These are phyloP conservation scores for Cordyceps fumosorosea DNA, from an alignment of 2,329 filamentous ascomycete genomes.

Conservation along the genomic window DNA sequence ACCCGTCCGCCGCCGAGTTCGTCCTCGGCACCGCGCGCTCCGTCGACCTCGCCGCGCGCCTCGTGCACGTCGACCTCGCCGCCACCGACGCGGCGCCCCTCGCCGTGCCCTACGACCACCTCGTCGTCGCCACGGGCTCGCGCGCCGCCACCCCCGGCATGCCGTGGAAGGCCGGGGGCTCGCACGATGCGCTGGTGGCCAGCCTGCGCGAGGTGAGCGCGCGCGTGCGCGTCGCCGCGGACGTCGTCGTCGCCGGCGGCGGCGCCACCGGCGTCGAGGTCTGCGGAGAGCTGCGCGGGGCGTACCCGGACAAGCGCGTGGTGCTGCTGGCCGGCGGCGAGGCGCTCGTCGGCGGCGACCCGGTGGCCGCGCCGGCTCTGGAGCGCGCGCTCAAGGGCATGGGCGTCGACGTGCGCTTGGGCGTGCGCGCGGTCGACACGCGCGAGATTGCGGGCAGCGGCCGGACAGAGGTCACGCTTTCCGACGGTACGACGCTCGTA, in stretches of 20 bases:
- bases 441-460: constrained; percentile 33
- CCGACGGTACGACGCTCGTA: constrained; percentile 37
- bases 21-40: constrained; percentile 42
- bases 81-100: constrained; percentile 21
- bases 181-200: constrained; percentile 37
- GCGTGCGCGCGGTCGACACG: constrained; percentile 33
- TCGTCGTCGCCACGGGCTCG: constrained; percentile 52
- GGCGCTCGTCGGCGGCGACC: constrained; percentile 39
- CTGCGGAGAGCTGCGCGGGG: constrained; percentile 47
- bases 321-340: constrained; percentile 38
- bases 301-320: constrained; percentile 44
- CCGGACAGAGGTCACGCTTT: constrained; percentile 42
- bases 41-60: constrained; percentile 33
- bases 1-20: constrained; percentile 40
- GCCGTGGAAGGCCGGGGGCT: constrained; percentile 47
- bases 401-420: constrained; percentile 40
- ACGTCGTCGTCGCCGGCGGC: constrained; percentile 50
- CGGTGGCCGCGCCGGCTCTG: constrained; percentile 31
- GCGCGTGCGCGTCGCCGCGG: constrained; percentile 37
- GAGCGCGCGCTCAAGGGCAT: constrained; percentile 46
- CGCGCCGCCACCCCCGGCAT: constrained; percentile 32
- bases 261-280: constrained; percentile 51
- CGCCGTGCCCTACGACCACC: constrained; percentile 44
- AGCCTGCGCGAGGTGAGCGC: constrained; percentile 35
- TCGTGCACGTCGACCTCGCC: constrained; percentile 27